Conservation (phyloP, 75 land plant species). For the Selaginella tamariscina region DNA sequence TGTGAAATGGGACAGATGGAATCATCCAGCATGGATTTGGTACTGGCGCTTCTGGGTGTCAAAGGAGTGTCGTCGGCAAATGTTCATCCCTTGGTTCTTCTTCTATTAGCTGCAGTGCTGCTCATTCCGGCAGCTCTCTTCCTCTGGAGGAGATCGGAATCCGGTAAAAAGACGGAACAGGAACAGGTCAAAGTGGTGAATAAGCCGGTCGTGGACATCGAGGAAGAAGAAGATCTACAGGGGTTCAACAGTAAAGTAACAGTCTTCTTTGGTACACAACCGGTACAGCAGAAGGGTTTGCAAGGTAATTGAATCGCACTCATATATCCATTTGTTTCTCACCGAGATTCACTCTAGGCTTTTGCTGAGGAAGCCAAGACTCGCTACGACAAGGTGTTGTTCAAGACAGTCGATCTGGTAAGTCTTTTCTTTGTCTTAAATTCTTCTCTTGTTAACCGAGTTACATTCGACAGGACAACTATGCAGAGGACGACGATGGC, state of each 20-base stretch:
- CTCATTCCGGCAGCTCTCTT: not conserved
- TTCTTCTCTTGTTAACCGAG: not conserved
- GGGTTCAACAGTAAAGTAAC: conserved; percentile 43
- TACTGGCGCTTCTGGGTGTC: not conserved
- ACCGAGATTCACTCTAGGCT: conserved; percentile 45
- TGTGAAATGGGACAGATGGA: not conserved
- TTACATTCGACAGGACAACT: conserved; percentile 56
- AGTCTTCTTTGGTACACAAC: conserved; percentile 70
- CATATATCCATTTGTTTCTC: too few species aligned
- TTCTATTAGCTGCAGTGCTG: not conserved
- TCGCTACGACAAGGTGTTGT: conserved; percentile 57
- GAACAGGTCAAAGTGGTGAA: not conserved
- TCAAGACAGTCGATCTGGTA: conserved; percentile 80
- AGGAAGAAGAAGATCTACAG: conserved; percentile 20
- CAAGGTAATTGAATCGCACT: too few species aligned
- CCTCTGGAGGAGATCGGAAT: not conserved
- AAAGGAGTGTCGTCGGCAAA: not conserved
- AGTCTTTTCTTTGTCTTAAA: conserved; percentile 9
- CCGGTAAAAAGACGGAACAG: not conserved
- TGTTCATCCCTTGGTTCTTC: not conserved
- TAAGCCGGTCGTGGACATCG: not conserved
- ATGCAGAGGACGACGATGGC: conserved; percentile 76
- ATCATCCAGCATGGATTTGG: not conserved
- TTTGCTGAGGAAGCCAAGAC: conserved; percentile 68
- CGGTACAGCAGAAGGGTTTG: conserved; percentile 76